These are phyloP conservation scores for Excoecaria agallocha DNA, from an alignment of 345 rosid species.

Conservation along the genomic window DNA sequence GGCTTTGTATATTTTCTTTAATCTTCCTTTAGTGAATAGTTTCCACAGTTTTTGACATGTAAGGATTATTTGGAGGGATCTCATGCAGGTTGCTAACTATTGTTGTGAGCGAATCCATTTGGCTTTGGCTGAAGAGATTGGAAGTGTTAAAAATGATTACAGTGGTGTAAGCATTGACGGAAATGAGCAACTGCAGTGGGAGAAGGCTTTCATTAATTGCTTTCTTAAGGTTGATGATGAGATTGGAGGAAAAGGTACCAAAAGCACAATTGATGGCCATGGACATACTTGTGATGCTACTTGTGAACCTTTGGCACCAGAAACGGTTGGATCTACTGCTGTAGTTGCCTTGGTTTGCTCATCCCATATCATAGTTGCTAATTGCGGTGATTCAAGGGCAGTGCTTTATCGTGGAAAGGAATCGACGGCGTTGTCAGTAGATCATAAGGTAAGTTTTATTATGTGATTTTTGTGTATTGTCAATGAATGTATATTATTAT, in stretches of 20 bases:
- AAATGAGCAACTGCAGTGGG: conserved; percentile 24
- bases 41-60: conserved; percentile 16
- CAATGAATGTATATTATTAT: background rate
- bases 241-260: conserved; percentile 26
- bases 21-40: conserved; percentile 2
- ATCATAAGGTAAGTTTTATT: conserved; percentile 22
- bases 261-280: conserved; percentile 24
- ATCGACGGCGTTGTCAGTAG: conserved; percentile 24
- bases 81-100: conserved; percentile 36
- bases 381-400: conserved; percentile 32
- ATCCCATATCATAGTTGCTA: conserved; percentile 31
- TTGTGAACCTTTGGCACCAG: conserved; percentile 26
- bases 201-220: conserved; percentile 24
- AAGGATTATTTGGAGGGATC: conserved; percentile 35
- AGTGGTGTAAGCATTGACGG: background rate
- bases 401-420: conserved; percentile 33
- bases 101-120: conserved; percentile 22
- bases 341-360: conserved; percentile 32
- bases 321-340: conserved; percentile 33
- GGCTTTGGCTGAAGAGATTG: conserved; percentile 31
- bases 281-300: conserved; percentile 30
- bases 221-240: conserved; percentile 31
- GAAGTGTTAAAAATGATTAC: conserved; percentile 15
- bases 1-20: background rate
- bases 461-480: background rate